Conservation (phyloP, 495 filamentous ascomycete species). For the Rostrohypoxylon terebratum region DNA sequence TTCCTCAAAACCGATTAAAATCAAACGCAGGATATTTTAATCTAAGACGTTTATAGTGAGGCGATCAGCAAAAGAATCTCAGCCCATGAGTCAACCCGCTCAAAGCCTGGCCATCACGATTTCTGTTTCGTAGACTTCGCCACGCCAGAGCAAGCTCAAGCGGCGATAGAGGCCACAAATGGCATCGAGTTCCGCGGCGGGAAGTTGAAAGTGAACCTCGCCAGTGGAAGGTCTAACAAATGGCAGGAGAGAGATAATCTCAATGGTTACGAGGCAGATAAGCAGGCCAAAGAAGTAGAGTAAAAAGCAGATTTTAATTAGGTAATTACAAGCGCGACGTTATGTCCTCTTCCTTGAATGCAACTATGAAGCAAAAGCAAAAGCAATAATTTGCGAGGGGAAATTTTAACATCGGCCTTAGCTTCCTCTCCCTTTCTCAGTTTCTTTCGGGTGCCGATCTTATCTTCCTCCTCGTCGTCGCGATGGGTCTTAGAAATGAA, state of each 20-base stretch:
- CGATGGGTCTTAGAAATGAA: not conserved
- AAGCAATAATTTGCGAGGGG: no score
- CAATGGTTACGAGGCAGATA: slow-evolving; percentile 6
- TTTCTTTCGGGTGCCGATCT: not conserved
- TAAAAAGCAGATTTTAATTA: not conserved
- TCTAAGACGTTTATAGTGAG: slow-evolving; percentile 52
- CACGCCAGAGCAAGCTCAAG: slow-evolving; percentile 65
- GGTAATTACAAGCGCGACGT: not conserved
- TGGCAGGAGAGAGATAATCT: slow-evolving; percentile 42
- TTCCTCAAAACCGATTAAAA: not conserved
- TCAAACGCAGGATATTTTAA: not conserved
- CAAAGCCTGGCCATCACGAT: slow-evolving; percentile 69
- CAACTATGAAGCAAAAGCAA: not conserved
- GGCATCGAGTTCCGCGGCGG: slow-evolving; percentile 41
- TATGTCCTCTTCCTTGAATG: not conserved
- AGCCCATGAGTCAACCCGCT: slow-evolving; percentile 64
- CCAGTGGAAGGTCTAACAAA: slow-evolving; percentile 38
- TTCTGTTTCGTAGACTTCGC: slow-evolving; percentile 76
- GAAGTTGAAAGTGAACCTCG: slow-evolving; percentile 39
- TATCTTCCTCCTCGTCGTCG: not conserved
- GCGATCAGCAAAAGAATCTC: slow-evolving; percentile 73
- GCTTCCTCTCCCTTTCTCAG: not conserved
- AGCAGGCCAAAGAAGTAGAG: not conserved
- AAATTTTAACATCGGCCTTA: not conserved
- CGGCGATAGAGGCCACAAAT: slow-evolving; percentile 52